A percentile compares a stretch with the other conserved stretches of the same genome.
Conservation (phyloP, 148 eudicot genomes). For the Chenopodium suecicum region DNA sequence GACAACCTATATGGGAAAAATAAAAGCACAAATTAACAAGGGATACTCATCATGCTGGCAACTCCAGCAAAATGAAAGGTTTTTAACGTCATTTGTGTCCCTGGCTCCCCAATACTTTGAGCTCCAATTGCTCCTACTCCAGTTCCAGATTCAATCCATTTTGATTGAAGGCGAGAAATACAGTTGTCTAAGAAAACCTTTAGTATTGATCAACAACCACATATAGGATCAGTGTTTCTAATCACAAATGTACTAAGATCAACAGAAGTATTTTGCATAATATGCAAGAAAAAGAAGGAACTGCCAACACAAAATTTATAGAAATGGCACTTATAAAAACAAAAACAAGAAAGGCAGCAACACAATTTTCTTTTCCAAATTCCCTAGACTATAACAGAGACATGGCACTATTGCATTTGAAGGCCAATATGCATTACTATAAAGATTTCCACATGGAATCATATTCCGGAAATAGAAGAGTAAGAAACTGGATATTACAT, state of each 20-base stretch:
- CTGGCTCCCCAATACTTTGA: constrained; percentile 98
- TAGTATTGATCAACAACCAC: constrained; percentile 9
- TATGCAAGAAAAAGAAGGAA: not conserved
- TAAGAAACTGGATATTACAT: too few relatives aligned
- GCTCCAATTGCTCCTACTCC: constrained; percentile 93
- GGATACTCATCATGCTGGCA: constrained; percentile 96
- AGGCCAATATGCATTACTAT: too few relatives aligned
- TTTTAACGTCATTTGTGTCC: constrained; percentile 93
- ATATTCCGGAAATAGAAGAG: too few relatives aligned
- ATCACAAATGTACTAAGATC: not conserved
- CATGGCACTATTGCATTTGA: too few relatives aligned
- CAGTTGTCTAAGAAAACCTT: constrained; percentile 75
- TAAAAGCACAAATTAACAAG: not conserved
- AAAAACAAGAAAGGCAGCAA: not conserved
- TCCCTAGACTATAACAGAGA: too few relatives aligned
- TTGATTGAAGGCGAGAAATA: constrained; percentile 63
- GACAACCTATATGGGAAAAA: not conserved
- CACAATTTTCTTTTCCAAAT: not conserved
- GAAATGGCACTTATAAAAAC: not conserved
- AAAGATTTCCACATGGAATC: too few relatives aligned
- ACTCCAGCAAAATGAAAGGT: constrained; percentile 99
- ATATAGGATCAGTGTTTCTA: not conserved
- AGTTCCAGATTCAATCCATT: constrained; percentile 80
- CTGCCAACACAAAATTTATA: not conserved
- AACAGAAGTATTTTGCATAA: not conserved